A percentile compares a stretch with the other conserved stretches of the same genome.
phyloP scores from a whole-genome alignment of 495 filamentous ascomycete species.

The Cenococcum geophilum region DNA sequence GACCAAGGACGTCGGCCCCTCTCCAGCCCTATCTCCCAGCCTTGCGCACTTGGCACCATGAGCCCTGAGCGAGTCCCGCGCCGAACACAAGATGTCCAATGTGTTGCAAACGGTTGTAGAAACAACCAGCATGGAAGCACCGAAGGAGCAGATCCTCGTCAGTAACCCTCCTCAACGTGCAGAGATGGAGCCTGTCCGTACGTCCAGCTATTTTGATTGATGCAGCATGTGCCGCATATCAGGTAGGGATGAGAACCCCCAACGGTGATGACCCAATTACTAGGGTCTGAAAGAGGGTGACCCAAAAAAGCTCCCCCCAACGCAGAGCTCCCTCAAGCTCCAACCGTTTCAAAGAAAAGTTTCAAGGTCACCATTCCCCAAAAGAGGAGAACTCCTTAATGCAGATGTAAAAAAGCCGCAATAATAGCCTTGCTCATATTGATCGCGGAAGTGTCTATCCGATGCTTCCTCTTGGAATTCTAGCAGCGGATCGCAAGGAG shows the following conservation, averaged over 20 bases:
- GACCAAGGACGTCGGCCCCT: background rate
- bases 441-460: background rate
- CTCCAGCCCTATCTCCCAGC: slow-evolving; percentile 3
- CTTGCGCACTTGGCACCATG: background rate
- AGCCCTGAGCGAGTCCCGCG: background rate
- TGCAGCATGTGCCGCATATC: background rate
- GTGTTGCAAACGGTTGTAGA: no score
- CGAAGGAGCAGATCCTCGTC: no score
- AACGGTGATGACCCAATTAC: background rate
- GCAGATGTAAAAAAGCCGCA: background rate
- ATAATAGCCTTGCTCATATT: background rate
- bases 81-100: slow-evolving; percentile 9
- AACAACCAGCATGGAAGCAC: no score
- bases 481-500: background rate
- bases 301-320: slow-evolving; percentile 2
- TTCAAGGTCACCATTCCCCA: background rate
- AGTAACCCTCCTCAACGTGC: background rate
- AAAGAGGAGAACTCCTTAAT: background rate
- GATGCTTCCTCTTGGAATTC: background rate
- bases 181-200: slow-evolving; percentile 1
- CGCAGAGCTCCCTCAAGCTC: background rate
- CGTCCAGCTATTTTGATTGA: background rate
- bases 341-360: background rate
- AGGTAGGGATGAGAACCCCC: slow-evolving; percentile 5
- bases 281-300: slow-evolving; percentile 1